Conservation (phyloP, 2,329 filamentous ascomycete genomes). For the Thelonectria blattea region DNA sequence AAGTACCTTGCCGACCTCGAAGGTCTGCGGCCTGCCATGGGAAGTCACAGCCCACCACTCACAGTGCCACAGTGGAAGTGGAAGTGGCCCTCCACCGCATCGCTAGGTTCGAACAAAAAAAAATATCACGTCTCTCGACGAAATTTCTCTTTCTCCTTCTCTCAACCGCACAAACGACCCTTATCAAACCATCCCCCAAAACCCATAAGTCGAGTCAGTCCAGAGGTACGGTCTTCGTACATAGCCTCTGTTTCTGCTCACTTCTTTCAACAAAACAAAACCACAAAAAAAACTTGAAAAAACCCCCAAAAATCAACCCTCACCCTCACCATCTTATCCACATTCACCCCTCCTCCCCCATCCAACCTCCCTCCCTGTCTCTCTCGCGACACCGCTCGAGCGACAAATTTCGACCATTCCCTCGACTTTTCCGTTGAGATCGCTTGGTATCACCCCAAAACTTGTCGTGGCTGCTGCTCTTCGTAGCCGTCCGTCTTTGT, state of each 20-base stretch:
- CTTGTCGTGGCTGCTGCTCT: conserved; percentile 32
- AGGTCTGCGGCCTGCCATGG: too few relatives aligned
- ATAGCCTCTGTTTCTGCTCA: conserved; percentile 66
- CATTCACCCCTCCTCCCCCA: conserved; percentile 30
- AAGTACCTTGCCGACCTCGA: background rate
- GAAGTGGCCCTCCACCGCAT: conserved; percentile 31
- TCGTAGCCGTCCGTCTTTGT: conserved; percentile 38
- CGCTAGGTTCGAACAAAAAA: conserved; percentile 42
- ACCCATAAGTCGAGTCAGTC: conserved; percentile 55
- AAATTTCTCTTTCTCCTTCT: conserved; percentile 50
- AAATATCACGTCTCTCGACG: conserved; percentile 40
- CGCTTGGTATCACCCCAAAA: conserved; percentile 26
- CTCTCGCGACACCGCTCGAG: conserved; percentile 41
- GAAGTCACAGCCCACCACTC: conserved; percentile 1
- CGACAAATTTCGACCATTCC: conserved; percentile 28
- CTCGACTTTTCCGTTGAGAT: conserved; percentile 33
- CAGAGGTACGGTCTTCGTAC: conserved; percentile 65
- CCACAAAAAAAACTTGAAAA: conserved; percentile 68
- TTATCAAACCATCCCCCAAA: conserved; percentile 53
- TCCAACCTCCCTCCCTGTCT: conserved; percentile 33
- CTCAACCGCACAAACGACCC: conserved; percentile 55
- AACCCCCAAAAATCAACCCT: conserved; percentile 52
- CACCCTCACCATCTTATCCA: conserved; percentile 52
- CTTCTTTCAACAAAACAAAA: conserved; percentile 59
- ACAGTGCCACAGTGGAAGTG: background rate